Percentiles rank a stretch among this genome's conserved stretches.
Conservation (phyloP, 2,329 filamentous ascomycete species). For the Cercospora sojina region DNA sequence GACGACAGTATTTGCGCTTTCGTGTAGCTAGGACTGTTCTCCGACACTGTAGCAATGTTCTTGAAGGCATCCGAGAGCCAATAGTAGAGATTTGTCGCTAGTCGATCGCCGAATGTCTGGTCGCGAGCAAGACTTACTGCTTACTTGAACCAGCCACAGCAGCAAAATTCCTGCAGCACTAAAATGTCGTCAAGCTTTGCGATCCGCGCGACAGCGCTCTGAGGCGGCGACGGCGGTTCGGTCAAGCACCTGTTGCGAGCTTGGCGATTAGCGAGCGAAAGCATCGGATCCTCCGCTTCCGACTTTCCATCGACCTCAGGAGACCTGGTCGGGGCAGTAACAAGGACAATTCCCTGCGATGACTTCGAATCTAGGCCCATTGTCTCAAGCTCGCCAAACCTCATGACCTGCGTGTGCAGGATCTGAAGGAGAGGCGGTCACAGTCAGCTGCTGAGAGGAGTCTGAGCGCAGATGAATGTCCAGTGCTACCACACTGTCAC, state of each 20-base stretch:
- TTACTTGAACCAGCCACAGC: background rate
- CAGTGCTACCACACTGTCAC: background rate
- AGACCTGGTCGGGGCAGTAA: background rate
- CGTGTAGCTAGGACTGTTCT: rapidly evolving
- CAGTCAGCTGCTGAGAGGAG: background rate
- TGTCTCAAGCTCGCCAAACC: background rate
- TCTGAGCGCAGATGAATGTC: background rate
- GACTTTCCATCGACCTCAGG: background rate
- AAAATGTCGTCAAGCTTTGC: background rate
- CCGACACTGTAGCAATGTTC: background rate
- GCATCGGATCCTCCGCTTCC: slow-evolving; percentile 1
- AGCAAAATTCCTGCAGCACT: background rate
- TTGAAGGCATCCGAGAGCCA: background rate
- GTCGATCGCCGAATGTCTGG: background rate
- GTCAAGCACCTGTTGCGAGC: background rate
- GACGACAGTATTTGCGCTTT: background rate
- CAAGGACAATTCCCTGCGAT: background rate
- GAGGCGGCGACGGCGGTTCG: background rate
- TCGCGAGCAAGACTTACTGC: background rate
- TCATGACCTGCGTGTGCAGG: background rate
- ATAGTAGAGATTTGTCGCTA: background rate
- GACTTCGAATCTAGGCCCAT: background rate
- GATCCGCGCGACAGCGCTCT: background rate
- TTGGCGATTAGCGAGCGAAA: background rate
- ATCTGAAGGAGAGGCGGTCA: background rate